These are phyloP conservation scores for Adansonia madagascariensis DNA, from an alignment of 441 rosid species.

Conservation along the genomic window DNA sequence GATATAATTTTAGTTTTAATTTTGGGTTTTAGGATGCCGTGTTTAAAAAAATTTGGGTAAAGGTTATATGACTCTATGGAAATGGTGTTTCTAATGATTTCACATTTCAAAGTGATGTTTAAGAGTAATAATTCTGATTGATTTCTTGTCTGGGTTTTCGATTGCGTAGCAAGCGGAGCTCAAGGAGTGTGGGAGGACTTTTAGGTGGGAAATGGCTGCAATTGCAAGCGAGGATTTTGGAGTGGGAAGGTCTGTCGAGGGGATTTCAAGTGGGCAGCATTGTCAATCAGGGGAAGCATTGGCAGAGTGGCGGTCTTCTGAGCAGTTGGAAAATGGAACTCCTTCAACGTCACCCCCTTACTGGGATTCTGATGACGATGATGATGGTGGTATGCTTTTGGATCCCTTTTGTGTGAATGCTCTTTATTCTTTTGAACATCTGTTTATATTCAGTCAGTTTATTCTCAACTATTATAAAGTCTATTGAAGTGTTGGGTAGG, in stretches of 20 bases:
- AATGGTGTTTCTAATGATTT: not conserved
- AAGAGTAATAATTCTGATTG: conserved; percentile 18
- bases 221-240: conserved; percentile 64
- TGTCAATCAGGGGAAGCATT: conserved; percentile 77
- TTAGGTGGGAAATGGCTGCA: conserved; percentile 68
- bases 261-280: conserved; percentile 56
- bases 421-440: not conserved
- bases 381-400: conserved; percentile 59
- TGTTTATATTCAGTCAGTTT: not conserved
- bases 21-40: not conserved
- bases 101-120: conserved; percentile 4
- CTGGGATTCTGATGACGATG: conserved; percentile 82
- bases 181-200: conserved; percentile 43
- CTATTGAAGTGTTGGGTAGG: not conserved
- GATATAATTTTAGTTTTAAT: conserved; percentile 3
- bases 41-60: too few species aligned
- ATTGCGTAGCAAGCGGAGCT: conserved; percentile 38
- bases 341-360: conserved; percentile 90
- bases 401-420: conserved; percentile 5
- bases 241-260: conserved; percentile 71
- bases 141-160: conserved; percentile 27
- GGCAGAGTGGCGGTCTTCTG: conserved; percentile 87
- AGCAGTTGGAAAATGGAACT: conserved; percentile 83
- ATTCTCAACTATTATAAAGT: not conserved
- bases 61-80: not conserved